Base-by-base conservation (phyloP, 2,329 filamentous ascomycete genomes). In the Nemania sp. region DNA sequence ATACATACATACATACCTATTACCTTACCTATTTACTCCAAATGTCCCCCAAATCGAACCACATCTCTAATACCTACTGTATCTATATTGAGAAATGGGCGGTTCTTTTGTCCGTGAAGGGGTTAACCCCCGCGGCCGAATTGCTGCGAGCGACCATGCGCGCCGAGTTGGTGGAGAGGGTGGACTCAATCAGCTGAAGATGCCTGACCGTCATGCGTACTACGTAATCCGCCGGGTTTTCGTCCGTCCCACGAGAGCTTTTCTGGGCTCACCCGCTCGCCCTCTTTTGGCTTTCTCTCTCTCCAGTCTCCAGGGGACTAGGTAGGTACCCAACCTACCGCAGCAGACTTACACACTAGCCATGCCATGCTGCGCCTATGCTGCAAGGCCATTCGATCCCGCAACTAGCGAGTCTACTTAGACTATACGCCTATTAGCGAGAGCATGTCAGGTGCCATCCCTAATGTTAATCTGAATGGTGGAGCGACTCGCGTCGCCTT, bases 141-240 rank as follows among this genome's bases (percentile, higher is more conserved):
- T 18, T 7, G 41, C 41, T 13, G 22, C 47, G 22, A 11, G 13
- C 8, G 47, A 26, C 1, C n/a, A n/a, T 10, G 47, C 5, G 47
- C 20, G n/a, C 7, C 10, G 45, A 24, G 15, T 38, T 41, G 29
- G 32, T 18, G 53, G 53, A 56, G 29, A 56, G n/a, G 32, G 18
- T n/a, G n/a, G n/a, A n/a, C n/a, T n/a, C 24, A 41, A n/a, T 24
- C 15, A 56, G 53, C 53, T 56, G 53, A 56, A 41, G 53, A 56
- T 56, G 29, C 35, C 51, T 56, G 53, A 41, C 32, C 18, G 32
- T 56, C 53, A 56, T 41, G 53, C 53, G 53, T 41, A 24, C 51
- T 32, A 32, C 51, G 27, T 32, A 54, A 32, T 32, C 51, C 51
- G 26, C 13, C 27, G 27, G 10, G 8, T 51, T 20, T 15, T 27